Base-by-base conservation (phyloP, 257 asterid genomes). In the Penstemon eatonii region DNA sequence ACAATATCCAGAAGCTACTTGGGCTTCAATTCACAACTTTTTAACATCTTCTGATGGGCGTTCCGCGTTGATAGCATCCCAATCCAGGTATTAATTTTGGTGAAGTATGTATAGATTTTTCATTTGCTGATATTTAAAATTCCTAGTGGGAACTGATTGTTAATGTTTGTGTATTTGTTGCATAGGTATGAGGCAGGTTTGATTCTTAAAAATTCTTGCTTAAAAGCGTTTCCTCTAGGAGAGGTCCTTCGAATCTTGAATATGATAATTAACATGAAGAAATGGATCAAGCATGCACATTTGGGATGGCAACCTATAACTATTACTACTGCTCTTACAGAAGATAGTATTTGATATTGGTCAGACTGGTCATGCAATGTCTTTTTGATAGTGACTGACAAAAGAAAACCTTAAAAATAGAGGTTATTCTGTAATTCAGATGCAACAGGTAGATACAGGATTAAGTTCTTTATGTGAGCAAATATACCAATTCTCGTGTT, bases 171-270 rank as follows among this genome's bases (percentile, higher is more conserved):
- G 56, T 19, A 7, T 56, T 47, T 52, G 45, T 71, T 72, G 42
- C 69, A 38, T 65, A 86, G 91, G 80, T 83, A 77, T 50, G 89
- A 83, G 67, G 92, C 92, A 9, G 86, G 87, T 73, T 56, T 66
- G 63, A 60, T 79, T 72, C 74, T 86, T 55, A 81, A 63, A 73
- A 77, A 64, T n/a, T 68, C 79, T 38, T 86, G 87, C 81, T 68
- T 86, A 64, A 57, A 72, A 75, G 65, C 82, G 59, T 43, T 71
- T 15, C 38, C 79, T 65, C 69, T 86, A 77, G 87, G 89, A n/a
- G 87, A 79, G 63, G 80, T 81, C 49, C 19, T 86, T 51, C 83
- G 73, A 63, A 68, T 86, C 66, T 73, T 86, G 83, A 64, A 86
- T 74, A 50, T 79, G 80, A 65, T 83, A 45, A 77, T 83, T 63